These are phyloP conservation scores for Pulveroboletus ravenelii DNA, from an alignment of 768 basidiomycete genomes.

Conservation along the genomic window DNA sequence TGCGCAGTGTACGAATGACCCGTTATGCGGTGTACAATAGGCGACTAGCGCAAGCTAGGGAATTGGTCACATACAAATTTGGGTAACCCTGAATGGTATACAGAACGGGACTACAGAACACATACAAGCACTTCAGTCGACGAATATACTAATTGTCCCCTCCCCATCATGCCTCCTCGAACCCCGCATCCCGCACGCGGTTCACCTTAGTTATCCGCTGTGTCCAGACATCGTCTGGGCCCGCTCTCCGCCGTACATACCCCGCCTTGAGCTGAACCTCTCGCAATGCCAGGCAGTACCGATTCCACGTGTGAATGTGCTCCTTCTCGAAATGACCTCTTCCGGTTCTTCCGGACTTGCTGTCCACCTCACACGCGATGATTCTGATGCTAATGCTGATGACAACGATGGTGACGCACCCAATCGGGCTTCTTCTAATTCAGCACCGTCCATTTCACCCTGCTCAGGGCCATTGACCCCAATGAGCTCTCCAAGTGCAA, in stretches of 20 bases:
- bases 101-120: too few relatives aligned
- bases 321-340: slow-evolving; percentile 29
- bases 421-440: slow-evolving; percentile 19
- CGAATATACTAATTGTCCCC: too few relatives aligned
- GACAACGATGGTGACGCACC: neutral
- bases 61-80: slow-evolving; percentile 18
- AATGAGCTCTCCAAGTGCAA: slow-evolving; percentile 9
- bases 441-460: slow-evolving; percentile 18
- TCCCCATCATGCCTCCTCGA: slow-evolving; percentile 13
- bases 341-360: slow-evolving; percentile 17
- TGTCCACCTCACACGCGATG: neutral
- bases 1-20: neutral
- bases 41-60: neutral
- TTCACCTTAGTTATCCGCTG: slow-evolving; percentile 15
- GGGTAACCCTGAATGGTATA: neutral
- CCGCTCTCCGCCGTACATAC: slow-evolving; percentile 37
- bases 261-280: slow-evolving; percentile 40
- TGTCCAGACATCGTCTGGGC: slow-evolving; percentile 34
- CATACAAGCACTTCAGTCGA: too few relatives aligned
- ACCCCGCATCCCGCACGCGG: slow-evolving; percentile 13
- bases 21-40: neutral
- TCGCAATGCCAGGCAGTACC: slow-evolving; percentile 35
- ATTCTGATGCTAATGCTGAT: neutral
- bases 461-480: slow-evolving; percentile 10
- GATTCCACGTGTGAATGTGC: slow-evolving; percentile 41